Evolutionary conservation across 805 yeast genomes (phyloP).

Genomic region (Metschnikowia kunwiensis): DNA sequence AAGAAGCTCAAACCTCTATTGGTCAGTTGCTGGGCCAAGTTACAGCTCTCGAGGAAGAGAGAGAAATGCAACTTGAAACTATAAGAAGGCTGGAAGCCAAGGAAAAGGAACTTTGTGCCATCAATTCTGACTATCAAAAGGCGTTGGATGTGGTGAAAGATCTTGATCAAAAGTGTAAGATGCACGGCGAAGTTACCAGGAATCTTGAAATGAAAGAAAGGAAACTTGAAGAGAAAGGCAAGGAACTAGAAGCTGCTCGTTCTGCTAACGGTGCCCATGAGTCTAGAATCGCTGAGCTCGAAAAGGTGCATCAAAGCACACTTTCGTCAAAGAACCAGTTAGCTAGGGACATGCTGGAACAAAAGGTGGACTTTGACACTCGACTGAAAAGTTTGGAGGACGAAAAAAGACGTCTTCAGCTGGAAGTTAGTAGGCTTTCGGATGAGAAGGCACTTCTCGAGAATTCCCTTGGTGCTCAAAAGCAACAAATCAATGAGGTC

Average conservation of each 20-base stretch:
- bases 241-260: background rate
- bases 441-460: constrained; percentile 3
- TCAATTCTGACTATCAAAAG: constrained; percentile 1
- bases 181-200: constrained; percentile 2
- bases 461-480: background rate
- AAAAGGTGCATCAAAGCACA: background rate
- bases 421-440: background rate
- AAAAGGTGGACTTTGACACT: background rate
- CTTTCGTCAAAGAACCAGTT: background rate
- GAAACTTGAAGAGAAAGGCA: constrained; percentile 3
- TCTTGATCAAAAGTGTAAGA: constrained; percentile 8
- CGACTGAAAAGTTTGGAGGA: constrained; percentile 3
- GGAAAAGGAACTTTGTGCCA: background rate
- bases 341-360: background rate
- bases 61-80: constrained; percentile 6
- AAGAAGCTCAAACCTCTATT: constrained; percentile 1
- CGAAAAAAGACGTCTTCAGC: constrained; percentile 1
- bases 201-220: background rate
- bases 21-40: background rate
- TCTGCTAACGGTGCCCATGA: background rate
- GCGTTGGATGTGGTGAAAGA: constrained; percentile 3
- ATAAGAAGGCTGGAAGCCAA: constrained; percentile 3
- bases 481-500: constrained; percentile 1
- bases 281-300: constrained; percentile 1
- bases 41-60: constrained; percentile 22